Evolutionary conservation across 176 grass and related monocot species (phyloP).

Genomic region (Zoysia pacifica): DNA sequence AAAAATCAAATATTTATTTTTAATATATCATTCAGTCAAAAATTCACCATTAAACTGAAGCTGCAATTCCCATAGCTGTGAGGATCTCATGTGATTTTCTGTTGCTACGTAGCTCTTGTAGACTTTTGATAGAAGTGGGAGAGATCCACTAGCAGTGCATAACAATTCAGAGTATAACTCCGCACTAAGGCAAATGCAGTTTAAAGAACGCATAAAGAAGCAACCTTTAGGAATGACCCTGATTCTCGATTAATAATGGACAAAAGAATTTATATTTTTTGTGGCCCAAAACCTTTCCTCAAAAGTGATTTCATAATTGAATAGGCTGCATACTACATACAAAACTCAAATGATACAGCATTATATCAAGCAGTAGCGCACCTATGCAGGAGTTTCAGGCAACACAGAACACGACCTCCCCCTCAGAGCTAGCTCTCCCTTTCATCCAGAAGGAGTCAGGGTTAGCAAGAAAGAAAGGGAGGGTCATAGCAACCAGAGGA

Average conservation of each 20-base stretch:
- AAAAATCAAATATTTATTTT: background rate
- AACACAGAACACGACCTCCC: slow-evolving; percentile 24
- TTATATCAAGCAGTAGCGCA: too few species aligned
- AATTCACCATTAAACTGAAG: background rate
- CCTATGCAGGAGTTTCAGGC: slow-evolving; percentile 29
- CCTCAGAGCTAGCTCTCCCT: slow-evolving; percentile 34
- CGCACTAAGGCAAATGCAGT: background rate
- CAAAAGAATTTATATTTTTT: background rate
- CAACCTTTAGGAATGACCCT: slow-evolving; percentile 17
- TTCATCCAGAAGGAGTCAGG: slow-evolving; percentile 25
- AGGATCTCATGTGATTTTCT: slow-evolving; percentile 23
- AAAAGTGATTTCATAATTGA: slow-evolving; percentile 1
- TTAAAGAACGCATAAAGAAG: slow-evolving; percentile 27
- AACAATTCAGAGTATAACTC: slow-evolving; percentile 1
- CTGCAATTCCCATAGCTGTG: background rate
- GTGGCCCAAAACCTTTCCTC: background rate
- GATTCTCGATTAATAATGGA: background rate
- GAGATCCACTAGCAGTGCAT: background rate
- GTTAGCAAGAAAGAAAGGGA: slow-evolving; percentile 33
- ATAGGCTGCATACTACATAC: background rate
- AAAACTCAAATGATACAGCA: too few species aligned
- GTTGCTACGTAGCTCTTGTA: background rate
- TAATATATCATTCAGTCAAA: background rate
- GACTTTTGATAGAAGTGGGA: background rate
- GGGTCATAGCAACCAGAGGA: background rate